These are phyloP conservation scores for Poa annua DNA, from an alignment of 176 grass and related monocot genomes.

Conservation along the genomic window DNA sequence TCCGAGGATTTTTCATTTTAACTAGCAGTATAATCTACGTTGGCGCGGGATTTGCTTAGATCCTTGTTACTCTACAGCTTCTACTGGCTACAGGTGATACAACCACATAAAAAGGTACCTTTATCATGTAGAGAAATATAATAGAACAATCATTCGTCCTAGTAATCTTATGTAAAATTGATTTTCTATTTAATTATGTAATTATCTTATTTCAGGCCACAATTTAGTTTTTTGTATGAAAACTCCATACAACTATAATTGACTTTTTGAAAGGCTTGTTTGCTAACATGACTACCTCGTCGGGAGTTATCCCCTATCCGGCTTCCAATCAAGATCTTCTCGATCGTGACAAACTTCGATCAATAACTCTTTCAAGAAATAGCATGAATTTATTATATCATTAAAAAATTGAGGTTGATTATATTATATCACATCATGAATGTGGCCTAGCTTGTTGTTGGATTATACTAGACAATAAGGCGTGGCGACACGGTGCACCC, in stretches of 20 bases:
- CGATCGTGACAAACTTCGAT: neutral
- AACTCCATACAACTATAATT: neutral
- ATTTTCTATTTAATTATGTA: neutral
- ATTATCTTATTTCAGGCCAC: neutral
- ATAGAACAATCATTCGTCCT: neutral
- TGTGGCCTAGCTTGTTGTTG: neutral
- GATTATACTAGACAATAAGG: no score
- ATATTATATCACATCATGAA: neutral
- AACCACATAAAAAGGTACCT: neutral
- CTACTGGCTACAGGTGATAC: neutral
- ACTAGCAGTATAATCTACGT: no score
- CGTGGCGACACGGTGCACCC: no score
- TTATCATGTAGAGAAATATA: neutral
- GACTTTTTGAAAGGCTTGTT: neutral
- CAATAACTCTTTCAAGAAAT: neutral
- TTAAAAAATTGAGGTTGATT: neutral
- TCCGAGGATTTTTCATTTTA: no score
- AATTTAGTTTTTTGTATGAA: no score
- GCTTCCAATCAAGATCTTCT: neutral
- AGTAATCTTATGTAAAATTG: neutral
- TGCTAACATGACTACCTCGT: neutral
- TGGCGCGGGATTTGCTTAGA: no score
- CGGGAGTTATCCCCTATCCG: neutral
- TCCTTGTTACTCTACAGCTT: neutral
- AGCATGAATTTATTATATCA: neutral